A percentile compares a stretch with the other conserved stretches of the same genome.
These are phyloP conservation scores for Fusarium sp. DNA, from an alignment of 2,329 filamentous ascomycete genomes.

Conservation along the genomic window DNA sequence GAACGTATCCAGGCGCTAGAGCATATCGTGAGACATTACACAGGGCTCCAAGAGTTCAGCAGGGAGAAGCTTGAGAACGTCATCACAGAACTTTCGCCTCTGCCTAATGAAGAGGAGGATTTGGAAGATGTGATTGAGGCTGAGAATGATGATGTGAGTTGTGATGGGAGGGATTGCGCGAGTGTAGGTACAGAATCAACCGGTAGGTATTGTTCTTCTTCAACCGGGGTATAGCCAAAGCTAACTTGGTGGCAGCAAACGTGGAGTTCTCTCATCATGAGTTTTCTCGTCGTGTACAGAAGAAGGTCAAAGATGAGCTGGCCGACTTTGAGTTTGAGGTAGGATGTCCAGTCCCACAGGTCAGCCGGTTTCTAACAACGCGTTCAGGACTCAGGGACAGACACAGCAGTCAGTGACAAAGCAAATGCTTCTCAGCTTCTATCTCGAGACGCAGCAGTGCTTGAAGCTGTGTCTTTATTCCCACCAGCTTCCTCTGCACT, in stretches of 20 bases:
- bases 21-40: constrained; percentile 26
- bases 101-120: neutral
- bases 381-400: constrained; percentile 1
- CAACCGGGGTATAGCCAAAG: neutral
- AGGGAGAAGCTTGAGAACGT: constrained; percentile 7
- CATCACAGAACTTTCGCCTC: neutral
- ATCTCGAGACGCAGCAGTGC: constrained; percentile 13
- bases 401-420: neutral
- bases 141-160: neutral
- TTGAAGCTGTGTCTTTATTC: constrained; percentile 28
- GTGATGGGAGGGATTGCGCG: neutral
- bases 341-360: neutral
- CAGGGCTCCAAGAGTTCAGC: constrained; percentile 24
- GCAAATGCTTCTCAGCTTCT: neutral
- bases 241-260: neutral
- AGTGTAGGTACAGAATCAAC: neutral
- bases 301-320: constrained; percentile 13
- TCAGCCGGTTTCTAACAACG: neutral
- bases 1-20: constrained; percentile 33
- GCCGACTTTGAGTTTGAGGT: constrained; percentile 4
- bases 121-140: neutral
- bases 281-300: constrained; percentile 18
- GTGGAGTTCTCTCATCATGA: constrained; percentile 26
- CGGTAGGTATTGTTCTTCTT: neutral
- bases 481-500: constrained; percentile 21